A percentile compares a stretch with the other conserved stretches of the same genome.
Evolutionary conservation across 768 basidiomycete species (phyloP).

Genomic region (Lentinula detonsa): DNA sequence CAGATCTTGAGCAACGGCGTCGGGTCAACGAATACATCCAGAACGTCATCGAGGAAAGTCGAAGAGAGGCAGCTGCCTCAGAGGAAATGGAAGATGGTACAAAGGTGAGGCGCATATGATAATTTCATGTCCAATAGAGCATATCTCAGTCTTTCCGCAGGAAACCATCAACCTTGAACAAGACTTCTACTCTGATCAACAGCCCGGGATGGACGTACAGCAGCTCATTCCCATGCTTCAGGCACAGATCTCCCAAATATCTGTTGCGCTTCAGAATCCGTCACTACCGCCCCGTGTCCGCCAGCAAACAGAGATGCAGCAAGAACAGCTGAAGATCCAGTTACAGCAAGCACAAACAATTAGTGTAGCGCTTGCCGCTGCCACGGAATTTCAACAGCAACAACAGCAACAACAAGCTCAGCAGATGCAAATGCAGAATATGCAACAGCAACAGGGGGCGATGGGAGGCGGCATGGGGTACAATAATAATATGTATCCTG

Average conservation of each 20-base stretch:
- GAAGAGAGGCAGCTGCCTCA: slow-evolving; percentile 42
- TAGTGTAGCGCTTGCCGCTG: slow-evolving; percentile 56
- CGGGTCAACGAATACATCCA: slow-evolving; percentile 82
- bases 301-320: slow-evolving; percentile 77
- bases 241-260: slow-evolving; percentile 78
- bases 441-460: slow-evolving; percentile 35
- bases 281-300: slow-evolving; percentile 66
- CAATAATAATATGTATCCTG: slow-evolving; percentile 2
- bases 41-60: slow-evolving; percentile 71
- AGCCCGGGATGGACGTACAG: slow-evolving; percentile 61
- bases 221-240: slow-evolving; percentile 79
- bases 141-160: not conserved
- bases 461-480: slow-evolving; percentile 19
- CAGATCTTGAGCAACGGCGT: slow-evolving; percentile 75
- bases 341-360: slow-evolving; percentile 76
- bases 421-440: slow-evolving; percentile 34
- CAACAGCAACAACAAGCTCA: slow-evolving; percentile 32
- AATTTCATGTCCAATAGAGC: not conserved
- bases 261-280: slow-evolving; percentile 72
- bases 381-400: slow-evolving; percentile 51
- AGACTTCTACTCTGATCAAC: slow-evolving; percentile 70
- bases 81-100: slow-evolving; percentile 27
- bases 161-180: slow-evolving; percentile 31
- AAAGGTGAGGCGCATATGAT: not conserved
- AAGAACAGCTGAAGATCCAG: slow-evolving; percentile 74